Base-by-base conservation (phyloP, 2,329 filamentous ascomycete species). In the Xylaria arbuscula region DNA sequence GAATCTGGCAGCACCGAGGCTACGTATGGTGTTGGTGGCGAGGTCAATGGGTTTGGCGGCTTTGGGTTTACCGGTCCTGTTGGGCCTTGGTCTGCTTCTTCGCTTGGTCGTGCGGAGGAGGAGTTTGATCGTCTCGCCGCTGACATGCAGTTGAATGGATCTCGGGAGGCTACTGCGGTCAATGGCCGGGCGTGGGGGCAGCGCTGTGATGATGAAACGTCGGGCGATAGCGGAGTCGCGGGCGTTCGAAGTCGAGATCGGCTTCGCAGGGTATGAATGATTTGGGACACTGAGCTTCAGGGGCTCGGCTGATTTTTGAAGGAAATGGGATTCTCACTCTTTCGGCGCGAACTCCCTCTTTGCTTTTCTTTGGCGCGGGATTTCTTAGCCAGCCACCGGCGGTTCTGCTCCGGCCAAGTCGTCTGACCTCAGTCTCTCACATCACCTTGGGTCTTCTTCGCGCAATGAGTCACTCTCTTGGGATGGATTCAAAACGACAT, bases 21-120 rank as follows among this genome's bases (percentile, higher is more conserved):
- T 9, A n/a, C 45, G n/a, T 32, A 19, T 2, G 36, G 7, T n/a
- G 64, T n/a, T 7, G 47, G 17, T n/a, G 24, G 3, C 11, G 36
- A 11, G 3, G 34, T 48, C 15, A n/a, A 45, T 15, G 48, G 48
- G 4, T 28, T 24, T 22, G 55, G 34, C 9, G 15, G 13, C 1
- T 34, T n/a, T n/a, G 32, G 28, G 7, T 17, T 40, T 51, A n/a
- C 36, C 47, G 56, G 4, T 24, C 38, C 28, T 9, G 2, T 65
- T 13, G 64, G 68, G 11, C 65, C 56, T 47, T 67, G 64, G 67
- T 67, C 67, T 24, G 7, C 51, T 42, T 70, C 67, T 9, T 64
- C 66, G 32, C 48, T 64, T 3, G 69, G 34, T 2, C 69, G 66
- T 19, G 69, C 62, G 1, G 62, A 63, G 13, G 55, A 69, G 38